phyloP scores from a whole-genome alignment of 2,329 filamentous ascomycete genomes.

The Cercospora nicotianae region DNA sequence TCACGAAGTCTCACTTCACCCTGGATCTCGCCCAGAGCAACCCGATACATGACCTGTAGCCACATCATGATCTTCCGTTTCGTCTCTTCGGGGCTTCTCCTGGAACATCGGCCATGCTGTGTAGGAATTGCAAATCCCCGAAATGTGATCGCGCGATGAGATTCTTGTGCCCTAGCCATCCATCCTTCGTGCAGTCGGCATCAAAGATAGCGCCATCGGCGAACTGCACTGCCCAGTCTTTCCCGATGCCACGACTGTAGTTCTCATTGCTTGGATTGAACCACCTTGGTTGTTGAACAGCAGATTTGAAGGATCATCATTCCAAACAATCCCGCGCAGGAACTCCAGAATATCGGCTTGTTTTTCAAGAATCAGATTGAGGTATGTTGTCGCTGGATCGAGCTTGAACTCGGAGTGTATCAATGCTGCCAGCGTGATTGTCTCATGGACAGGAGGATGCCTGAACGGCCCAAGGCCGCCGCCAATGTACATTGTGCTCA shows the following conservation, averaged over 20 bases:
- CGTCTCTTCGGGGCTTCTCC: constrained; percentile 5
- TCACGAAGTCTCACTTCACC: neutral
- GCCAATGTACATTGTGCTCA: constrained; percentile 11
- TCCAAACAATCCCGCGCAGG: constrained; percentile 13
- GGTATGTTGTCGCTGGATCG: constrained; percentile 9
- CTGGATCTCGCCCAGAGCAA: constrained; percentile 7
- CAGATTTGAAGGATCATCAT: constrained; percentile 13
- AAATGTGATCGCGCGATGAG: constrained; percentile 16
- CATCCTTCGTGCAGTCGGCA: constrained; percentile 9
- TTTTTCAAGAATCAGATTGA: constrained; percentile 4
- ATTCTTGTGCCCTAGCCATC: constrained; percentile 15
- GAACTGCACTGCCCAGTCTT: constrained; percentile 14
- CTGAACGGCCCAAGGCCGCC: constrained; percentile 9
- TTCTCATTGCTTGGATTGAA: constrained; percentile 10
- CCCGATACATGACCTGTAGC: constrained; percentile 14
- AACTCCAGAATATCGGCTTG: constrained; percentile 12
- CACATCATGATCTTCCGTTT: constrained; percentile 13
- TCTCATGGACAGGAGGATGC: constrained; percentile 13
- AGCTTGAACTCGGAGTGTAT: constrained; percentile 11
- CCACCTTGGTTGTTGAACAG: constrained; percentile 12
- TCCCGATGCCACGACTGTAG: constrained; percentile 10
- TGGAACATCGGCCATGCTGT: constrained; percentile 12
- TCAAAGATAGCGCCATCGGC: constrained; percentile 5
- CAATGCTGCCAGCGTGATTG: constrained; percentile 9
- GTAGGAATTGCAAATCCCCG: constrained; percentile 13